Conservation (phyloP, 805 yeast species). For the Blastobotrys mokoenaii region DNA sequence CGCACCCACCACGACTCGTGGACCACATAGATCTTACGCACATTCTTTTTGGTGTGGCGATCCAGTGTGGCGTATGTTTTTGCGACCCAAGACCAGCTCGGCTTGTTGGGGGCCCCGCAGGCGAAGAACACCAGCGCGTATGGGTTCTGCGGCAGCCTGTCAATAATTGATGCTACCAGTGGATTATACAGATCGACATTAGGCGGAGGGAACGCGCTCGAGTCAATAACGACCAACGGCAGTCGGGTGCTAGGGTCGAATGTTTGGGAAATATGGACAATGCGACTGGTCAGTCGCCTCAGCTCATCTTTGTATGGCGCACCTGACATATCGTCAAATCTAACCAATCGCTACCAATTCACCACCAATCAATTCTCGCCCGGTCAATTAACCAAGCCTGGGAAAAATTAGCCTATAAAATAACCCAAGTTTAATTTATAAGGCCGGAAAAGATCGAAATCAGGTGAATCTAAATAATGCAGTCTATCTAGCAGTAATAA, state of each 20-base stretch:
- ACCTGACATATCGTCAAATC: background rate
- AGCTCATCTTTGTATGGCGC: background rate
- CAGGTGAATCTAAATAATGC: too few relatives aligned
- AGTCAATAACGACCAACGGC: constrained; percentile 77
- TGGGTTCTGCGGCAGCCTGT: constrained; percentile 49
- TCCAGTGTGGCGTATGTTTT: constrained; percentile 52
- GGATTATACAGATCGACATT: constrained; percentile 38
- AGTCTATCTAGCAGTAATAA: too few relatives aligned
- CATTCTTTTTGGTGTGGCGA: constrained; percentile 40
- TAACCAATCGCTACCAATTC: background rate
- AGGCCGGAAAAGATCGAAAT: too few relatives aligned
- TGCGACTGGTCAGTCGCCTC: constrained; percentile 27
- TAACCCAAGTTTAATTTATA: too few relatives aligned
- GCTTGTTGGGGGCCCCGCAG: constrained; percentile 60
- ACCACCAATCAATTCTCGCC: too few relatives aligned
- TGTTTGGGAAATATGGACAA: constrained; percentile 49
- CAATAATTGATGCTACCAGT: constrained; percentile 49
- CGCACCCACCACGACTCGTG: constrained; percentile 89
- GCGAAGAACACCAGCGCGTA: constrained; percentile 71
- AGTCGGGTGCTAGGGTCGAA: constrained; percentile 57
- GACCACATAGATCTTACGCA: constrained; percentile 63
- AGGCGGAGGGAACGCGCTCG: constrained; percentile 66
- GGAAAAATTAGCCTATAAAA: too few relatives aligned
- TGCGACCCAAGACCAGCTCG: constrained; percentile 68
- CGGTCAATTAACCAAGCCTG: too few relatives aligned